Base-by-base conservation (phyloP, 1,284 basidiomycete genomes). In the Marasmius sp. region DNA sequence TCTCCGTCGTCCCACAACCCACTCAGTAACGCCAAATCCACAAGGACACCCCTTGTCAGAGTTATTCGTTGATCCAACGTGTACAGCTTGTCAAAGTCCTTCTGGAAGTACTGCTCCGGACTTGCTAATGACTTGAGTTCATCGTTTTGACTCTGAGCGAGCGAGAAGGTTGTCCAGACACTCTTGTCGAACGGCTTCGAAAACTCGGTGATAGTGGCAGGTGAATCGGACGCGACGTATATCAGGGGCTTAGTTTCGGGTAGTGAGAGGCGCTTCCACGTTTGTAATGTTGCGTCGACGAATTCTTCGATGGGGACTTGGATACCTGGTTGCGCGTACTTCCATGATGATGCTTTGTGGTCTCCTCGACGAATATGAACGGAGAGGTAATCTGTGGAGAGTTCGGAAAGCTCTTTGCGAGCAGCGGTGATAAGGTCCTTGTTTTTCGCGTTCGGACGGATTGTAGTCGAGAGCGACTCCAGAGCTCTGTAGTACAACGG, bases 331-430 rank as follows among this genome's bases (percentile, higher is more conserved):
- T 18, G 7, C 60, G 79, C 77, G 65, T 80, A 84, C 37, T 72
- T 69, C 68, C 78, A 84, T 10, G 80, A 81, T 16, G 71, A 67
- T 9, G 84, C 79, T 49, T 75, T 72, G 16, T 79, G 77, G 72
- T 89, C 87, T 16, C 87, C 87, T 39, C 81, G 79, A 43, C 87
- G 83, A 62, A 89, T 79, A 69, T 91, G 87, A 8, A 85, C 76
- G 14, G 80, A 77, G 48, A 86, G 69, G 69, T 88, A 89, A 18
- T 47, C 58, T 49, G 49, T 58, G 48, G 55, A 64, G 57, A 66
- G 64, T 53, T 60, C 67, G 56, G 71, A 66, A 11, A 89, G 67
- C 68, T 87, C 85, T 51, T 75, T 66, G 52, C 85, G 79, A 1
- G 83, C 82, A 7, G 76, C 68, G 10, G 74, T 75, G 38, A 90